Conservation (phyloP, 108 stramenopile genomes). For the Aurantiochytrium sp. region DNA sequence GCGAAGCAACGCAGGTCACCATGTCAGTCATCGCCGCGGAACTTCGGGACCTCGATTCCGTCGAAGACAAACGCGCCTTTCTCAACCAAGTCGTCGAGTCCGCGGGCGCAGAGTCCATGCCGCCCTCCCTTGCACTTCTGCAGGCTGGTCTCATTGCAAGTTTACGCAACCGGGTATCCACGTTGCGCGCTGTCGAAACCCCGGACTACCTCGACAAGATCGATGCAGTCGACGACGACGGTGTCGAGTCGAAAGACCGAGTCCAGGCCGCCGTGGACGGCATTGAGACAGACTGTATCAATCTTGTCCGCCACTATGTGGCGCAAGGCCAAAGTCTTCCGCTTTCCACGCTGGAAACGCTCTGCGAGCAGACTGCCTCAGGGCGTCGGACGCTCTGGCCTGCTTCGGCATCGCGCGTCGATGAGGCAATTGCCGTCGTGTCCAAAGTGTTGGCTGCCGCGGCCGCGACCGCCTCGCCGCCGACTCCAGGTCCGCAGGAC, state of each 20-base stretch:
- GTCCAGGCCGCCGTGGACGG: neutral
- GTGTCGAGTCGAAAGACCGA: neutral
- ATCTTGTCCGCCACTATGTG: neutral
- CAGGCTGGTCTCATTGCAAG: conserved; percentile 1
- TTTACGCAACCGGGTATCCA: neutral
- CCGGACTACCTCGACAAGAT: neutral
- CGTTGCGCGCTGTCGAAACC: neutral
- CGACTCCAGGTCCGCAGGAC: neutral
- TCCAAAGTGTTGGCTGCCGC: neutral
- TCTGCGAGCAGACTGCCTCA: neutral
- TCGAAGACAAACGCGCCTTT: neutral
- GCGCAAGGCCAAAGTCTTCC: neutral
- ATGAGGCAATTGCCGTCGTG: neutral
- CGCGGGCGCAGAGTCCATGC: neutral
- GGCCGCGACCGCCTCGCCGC: neutral
- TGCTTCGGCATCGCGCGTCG: neutral
- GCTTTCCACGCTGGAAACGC: neutral
- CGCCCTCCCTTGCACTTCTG: neutral
- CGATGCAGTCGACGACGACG: neutral
- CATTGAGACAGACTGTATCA: neutral
- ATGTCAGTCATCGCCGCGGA: neutral
- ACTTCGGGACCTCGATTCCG: neutral
- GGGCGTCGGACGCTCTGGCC: neutral
- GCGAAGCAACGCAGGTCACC: neutral
- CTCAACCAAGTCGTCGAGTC: neutral